Evolutionary conservation across 306 rosid genomes (phyloP).

Genomic region (Spatholobus suberectus): DNA sequence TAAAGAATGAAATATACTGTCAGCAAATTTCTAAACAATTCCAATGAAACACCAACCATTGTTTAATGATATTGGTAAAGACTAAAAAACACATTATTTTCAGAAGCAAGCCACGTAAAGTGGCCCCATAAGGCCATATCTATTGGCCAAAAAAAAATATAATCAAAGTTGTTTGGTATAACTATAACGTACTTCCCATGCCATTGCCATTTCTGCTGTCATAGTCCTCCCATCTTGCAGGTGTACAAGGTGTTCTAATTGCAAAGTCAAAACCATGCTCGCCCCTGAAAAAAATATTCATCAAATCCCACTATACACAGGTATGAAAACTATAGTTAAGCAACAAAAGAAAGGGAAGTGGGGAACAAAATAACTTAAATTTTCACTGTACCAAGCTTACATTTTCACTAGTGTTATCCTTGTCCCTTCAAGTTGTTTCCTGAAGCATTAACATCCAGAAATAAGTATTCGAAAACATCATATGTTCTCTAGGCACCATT

Average conservation of each 20-base stretch:
- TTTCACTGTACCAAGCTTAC: conserved; percentile 53
- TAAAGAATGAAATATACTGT: conserved; percentile 1
- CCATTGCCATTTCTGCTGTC: conserved; percentile 87
- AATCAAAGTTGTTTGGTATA: not conserved
- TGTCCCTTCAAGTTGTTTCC: conserved; percentile 97
- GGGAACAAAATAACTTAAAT: conserved; percentile 33
- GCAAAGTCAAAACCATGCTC: conserved; percentile 86
- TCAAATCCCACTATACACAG: conserved; percentile 19
- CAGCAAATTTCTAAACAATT: conserved; percentile 27
- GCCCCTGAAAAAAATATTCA: conserved; percentile 59
- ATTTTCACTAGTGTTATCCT: conserved; percentile 77
- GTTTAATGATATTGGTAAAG: conserved; percentile 22
- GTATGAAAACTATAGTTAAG: conserved; percentile 14
- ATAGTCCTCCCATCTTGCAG: conserved; percentile 91
- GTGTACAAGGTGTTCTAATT: conserved; percentile 88
- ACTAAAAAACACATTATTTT: conserved; percentile 29
- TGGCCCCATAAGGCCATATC: conserved; percentile 6
- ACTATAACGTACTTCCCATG: conserved; percentile 87
- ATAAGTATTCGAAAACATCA: conserved; percentile 44
- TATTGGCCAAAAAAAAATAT: conserved; percentile 17
- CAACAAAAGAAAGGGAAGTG: not conserved
- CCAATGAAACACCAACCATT: conserved; percentile 8
- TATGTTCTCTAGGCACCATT: conserved; percentile 30
- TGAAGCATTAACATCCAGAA: conserved; percentile 57
- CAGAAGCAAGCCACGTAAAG: conserved; percentile 9